A percentile compares a stretch with the other conserved stretches of the same genome.
These are phyloP conservation scores for Aureobasidium sp. DNA, from an alignment of 2,329 filamentous ascomycete genomes.

Conservation along the genomic window DNA sequence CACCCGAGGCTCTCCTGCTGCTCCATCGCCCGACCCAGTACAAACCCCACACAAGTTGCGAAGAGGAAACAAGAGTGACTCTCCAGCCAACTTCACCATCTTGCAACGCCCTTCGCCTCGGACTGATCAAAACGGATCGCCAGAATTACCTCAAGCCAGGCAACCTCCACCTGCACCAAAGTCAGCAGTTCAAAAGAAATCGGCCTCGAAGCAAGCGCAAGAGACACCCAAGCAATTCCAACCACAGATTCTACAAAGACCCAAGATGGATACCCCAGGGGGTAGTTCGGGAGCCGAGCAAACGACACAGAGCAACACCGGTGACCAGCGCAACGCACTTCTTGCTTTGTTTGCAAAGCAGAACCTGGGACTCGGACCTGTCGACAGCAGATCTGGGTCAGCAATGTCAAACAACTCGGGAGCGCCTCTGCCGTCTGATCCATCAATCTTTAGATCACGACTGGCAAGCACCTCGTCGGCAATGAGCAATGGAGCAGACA, in stretches of 20 bases:
- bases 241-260: constrained; percentile 27
- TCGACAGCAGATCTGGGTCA: constrained; percentile 2
- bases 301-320: background rate
- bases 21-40: constrained; percentile 19
- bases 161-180: background rate
- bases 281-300: background rate
- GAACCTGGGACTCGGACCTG: constrained; percentile 12
- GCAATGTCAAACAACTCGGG: constrained; percentile 5
- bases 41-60: constrained; percentile 15
- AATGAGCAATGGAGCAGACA: constrained; percentile 18
- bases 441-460: constrained; percentile 19
- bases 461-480: constrained; percentile 23
- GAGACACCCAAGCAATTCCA: constrained; percentile 24
- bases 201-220: constrained; percentile 13
- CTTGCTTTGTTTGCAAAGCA: constrained; percentile 19
- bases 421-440: constrained; percentile 1
- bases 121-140: constrained; percentile 16
- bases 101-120: constrained; percentile 18
- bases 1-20: constrained; percentile 17
- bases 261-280: constrained; percentile 18
- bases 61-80: constrained; percentile 17
- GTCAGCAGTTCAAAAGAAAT: constrained; percentile 17
- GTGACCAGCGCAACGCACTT: constrained; percentile 17
- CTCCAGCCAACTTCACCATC: constrained; percentile 18
- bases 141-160: constrained; percentile 3